These are phyloP conservation scores for Termitomyces sp. DNA, from an alignment of 768 basidiomycete genomes.

Conservation along the genomic window DNA sequence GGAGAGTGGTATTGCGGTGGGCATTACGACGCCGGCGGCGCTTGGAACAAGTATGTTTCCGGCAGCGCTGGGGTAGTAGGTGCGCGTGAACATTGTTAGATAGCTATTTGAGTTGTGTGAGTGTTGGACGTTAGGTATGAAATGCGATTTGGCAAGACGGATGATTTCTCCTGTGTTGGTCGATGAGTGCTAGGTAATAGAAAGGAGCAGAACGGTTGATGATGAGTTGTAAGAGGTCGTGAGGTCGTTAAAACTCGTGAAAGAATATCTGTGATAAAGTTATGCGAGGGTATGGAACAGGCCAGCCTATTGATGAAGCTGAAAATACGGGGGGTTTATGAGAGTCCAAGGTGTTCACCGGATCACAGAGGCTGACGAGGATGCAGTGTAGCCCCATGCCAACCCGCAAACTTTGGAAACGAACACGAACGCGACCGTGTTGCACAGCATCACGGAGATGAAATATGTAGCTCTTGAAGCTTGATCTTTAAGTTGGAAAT, in stretches of 20 bases:
- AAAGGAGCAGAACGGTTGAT: background rate
- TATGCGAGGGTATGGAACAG: slow-evolving; percentile 12
- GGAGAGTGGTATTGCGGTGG: slow-evolving; percentile 5
- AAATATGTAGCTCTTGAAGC: background rate
- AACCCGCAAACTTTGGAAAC: slow-evolving; percentile 3
- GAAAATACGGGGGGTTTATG: slow-evolving; percentile 1
- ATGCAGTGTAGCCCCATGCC: too few species aligned
- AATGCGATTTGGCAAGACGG: background rate
- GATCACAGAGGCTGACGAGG: slow-evolving; percentile 6
- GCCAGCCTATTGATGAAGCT: slow-evolving; percentile 19
- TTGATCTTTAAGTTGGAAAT: background rate
- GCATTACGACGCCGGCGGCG: slow-evolving; percentile 5
- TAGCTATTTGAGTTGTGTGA: background rate
- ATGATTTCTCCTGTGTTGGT: background rate
- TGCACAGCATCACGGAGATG: background rate
- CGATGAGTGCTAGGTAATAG: background rate
- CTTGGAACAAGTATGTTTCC: slow-evolving; percentile 17
- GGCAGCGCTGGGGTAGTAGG: slow-evolving; percentile 15
- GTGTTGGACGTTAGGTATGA: too few species aligned
- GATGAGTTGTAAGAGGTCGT: slow-evolving; percentile 14
- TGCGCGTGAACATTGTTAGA: slow-evolving; percentile 12
- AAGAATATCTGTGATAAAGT: slow-evolving; percentile 10
- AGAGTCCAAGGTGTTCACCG: background rate
- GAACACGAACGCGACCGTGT: background rate
- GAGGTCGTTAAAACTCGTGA: slow-evolving; percentile 14